These are phyloP conservation scores for Hypomyces rosellus DNA, from an alignment of 2,329 filamentous ascomycete species.

Conservation along the genomic window DNA sequence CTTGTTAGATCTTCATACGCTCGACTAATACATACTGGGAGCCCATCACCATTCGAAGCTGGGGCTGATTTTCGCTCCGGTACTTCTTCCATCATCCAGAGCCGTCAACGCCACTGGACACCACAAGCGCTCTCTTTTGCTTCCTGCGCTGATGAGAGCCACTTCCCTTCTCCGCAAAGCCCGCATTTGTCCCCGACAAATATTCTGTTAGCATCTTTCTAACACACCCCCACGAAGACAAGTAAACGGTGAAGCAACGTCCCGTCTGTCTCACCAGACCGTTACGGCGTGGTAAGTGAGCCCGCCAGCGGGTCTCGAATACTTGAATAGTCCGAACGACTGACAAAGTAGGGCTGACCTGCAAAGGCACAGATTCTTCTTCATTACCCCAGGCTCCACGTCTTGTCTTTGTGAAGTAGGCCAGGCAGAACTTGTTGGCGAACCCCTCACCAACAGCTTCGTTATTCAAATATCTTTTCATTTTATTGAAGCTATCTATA, in stretches of 20 bases:
- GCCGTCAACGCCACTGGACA: slow-evolving; percentile 3
- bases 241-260: slow-evolving; percentile 12
- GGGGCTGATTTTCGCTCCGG: slow-evolving; percentile 1
- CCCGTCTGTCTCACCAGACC: slow-evolving; percentile 12
- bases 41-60: slow-evolving; percentile 2
- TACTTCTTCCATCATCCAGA: slow-evolving; percentile 9
- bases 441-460: background rate
- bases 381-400: slow-evolving; percentile 2
- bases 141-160: slow-evolving; percentile 9
- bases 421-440: background rate
- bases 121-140: slow-evolving; percentile 1
- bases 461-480: background rate
- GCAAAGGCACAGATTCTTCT: slow-evolving; percentile 2
- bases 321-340: slow-evolving; percentile 8
- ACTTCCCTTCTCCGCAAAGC: slow-evolving; percentile 10
- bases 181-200: slow-evolving; percentile 2
- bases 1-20: slow-evolving; percentile 7
- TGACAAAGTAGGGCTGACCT: slow-evolving; percentile 11
- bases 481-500: slow-evolving; percentile 1
- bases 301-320: slow-evolving; percentile 10
- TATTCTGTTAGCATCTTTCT: background rate
- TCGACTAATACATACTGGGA: background rate
- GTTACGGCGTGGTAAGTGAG: slow-evolving; percentile 10
- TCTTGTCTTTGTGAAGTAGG: slow-evolving; percentile 4
- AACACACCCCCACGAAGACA: slow-evolving; percentile 11